phyloP scores from a whole-genome alignment of 2,329 filamentous ascomycete genomes.

The Kalaharituber pfeilii region DNA sequence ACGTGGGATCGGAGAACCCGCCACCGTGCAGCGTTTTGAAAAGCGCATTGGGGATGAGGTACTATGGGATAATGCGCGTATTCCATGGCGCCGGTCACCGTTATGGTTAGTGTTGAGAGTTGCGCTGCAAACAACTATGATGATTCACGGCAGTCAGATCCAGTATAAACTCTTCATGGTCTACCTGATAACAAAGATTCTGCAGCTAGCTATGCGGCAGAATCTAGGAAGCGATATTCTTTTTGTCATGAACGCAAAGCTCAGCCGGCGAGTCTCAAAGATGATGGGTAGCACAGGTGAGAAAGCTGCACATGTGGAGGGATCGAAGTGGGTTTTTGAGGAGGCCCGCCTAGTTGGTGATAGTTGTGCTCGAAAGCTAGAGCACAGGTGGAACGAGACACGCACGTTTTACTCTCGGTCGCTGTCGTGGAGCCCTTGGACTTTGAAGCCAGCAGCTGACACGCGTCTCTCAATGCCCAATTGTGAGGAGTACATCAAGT shows the following conservation, averaged over 20 bases:
- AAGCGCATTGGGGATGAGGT: constrained; percentile 42
- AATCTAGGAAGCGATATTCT: constrained; percentile 23
- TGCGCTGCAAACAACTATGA: constrained; percentile 28
- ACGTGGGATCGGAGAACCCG: constrained; percentile 27
- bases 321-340: constrained; percentile 3
- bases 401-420: constrained; percentile 3
- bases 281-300: constrained; percentile 18
- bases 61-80: constrained; percentile 26
- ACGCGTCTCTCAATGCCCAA: not conserved
- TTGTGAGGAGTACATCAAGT: not conserved
- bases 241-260: constrained; percentile 31
- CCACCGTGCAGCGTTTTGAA: not conserved
- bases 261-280: constrained; percentile 31
- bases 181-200: constrained; percentile 29
- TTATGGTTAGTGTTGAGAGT: constrained; percentile 41
- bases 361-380: constrained; percentile 4
- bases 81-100: constrained; percentile 37
- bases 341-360: constrained; percentile 5
- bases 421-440: constrained; percentile 3
- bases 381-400: constrained; percentile 11
- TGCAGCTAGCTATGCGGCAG: constrained; percentile 21
- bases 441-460: constrained; percentile 10
- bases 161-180: constrained; percentile 38
- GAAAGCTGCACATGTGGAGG: not conserved
- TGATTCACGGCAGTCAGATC: constrained; percentile 4